Evolutionary conservation across 176 grass and related monocot species (phyloP).

Genomic region (Aegilops sharonensis): DNA sequence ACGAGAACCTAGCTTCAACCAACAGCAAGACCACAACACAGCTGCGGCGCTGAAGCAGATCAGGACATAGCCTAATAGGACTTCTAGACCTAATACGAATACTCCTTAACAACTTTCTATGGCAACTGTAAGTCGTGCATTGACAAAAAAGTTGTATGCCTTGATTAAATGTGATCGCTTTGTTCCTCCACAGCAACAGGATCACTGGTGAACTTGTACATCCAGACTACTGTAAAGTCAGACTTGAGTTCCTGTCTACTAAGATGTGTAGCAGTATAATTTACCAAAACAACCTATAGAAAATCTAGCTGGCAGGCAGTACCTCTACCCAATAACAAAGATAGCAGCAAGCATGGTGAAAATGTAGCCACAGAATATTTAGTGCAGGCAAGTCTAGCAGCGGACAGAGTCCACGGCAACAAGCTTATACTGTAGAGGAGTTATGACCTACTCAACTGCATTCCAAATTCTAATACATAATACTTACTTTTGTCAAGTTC

Average conservation of each 20-base stretch:
- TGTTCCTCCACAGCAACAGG: background rate
- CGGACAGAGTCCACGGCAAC: background rate
- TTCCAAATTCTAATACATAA: constrained; percentile 16
- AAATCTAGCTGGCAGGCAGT: background rate
- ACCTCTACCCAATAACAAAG: background rate
- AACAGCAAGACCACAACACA: too few relatives aligned
- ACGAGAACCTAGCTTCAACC: too few relatives aligned
- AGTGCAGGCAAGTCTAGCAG: background rate
- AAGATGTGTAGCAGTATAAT: background rate
- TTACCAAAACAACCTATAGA: background rate
- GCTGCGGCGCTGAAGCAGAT: too few relatives aligned
- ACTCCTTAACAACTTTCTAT: background rate
- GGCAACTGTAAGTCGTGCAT: background rate
- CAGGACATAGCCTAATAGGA: too few relatives aligned
- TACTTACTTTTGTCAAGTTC: constrained; percentile 82
- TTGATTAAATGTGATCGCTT: background rate
- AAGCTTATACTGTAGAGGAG: background rate
- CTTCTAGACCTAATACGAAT: too few relatives aligned
- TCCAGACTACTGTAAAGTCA: too few relatives aligned
- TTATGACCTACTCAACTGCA: background rate
- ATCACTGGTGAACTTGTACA: too few relatives aligned
- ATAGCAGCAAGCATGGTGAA: background rate
- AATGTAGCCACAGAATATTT: constrained; percentile 18
- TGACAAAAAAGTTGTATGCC: background rate
- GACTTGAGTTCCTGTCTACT: background rate